phyloP scores from a whole-genome alignment of 345 rosid species.

The Euphorbia tirucalli region DNA sequence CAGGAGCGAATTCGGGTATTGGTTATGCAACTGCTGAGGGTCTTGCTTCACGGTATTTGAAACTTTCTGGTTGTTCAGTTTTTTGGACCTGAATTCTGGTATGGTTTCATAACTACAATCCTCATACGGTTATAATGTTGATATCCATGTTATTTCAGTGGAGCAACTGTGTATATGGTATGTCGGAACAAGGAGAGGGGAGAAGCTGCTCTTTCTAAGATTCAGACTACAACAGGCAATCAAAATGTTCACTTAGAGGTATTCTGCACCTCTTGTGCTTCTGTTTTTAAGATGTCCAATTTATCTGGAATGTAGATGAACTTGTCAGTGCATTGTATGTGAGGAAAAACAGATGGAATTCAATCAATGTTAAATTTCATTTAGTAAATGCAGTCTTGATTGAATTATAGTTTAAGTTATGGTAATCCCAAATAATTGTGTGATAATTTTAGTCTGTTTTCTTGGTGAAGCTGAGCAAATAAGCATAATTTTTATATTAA shows the following conservation, averaged over 20 bases:
- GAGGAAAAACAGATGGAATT: too few species aligned
- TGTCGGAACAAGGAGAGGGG: conserved; percentile 87
- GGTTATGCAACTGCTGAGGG: conserved; percentile 91
- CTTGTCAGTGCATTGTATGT: not conserved
- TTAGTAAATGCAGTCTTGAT: not conserved
- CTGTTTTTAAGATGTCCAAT: not conserved
- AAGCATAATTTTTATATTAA: not conserved
- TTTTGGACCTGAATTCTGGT: too few species aligned
- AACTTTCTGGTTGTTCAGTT: too few species aligned
- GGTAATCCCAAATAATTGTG: not conserved
- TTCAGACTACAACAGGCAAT: conserved; percentile 66
- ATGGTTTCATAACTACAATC: not conserved
- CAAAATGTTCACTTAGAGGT: conserved; percentile 81
- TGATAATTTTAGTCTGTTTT: not conserved
- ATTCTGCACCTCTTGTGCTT: conserved; percentile 4
- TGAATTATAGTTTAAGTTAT: too few species aligned
- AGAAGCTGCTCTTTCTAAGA: conserved; percentile 74
- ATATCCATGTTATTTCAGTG: conserved; percentile 41
- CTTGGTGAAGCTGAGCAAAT: not conserved
- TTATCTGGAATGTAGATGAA: not conserved
- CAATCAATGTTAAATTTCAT: too few species aligned
- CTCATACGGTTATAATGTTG: not conserved
- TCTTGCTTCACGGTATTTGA: conserved; percentile 76
- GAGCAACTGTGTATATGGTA: conserved; percentile 81
- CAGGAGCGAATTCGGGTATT: conserved; percentile 92